Percentiles rank a stretch among this genome's conserved stretches.
Conservation (phyloP, 371 early-diverging fungal genomes). For the Lichtheimia ornata region DNA sequence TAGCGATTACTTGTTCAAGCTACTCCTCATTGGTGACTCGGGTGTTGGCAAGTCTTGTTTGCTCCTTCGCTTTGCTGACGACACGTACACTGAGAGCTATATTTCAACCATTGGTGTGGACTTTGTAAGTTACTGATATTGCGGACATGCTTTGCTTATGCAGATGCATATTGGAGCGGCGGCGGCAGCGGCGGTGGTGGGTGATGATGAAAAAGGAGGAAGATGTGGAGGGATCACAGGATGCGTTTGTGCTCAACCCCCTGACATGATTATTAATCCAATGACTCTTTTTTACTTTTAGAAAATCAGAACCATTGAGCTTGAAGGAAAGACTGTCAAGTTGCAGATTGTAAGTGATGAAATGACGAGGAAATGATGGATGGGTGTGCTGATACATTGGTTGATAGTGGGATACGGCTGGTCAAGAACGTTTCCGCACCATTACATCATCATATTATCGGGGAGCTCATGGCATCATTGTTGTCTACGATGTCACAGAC, state of each 20-base stretch:
- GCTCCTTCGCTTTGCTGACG: slow-evolving; percentile 97
- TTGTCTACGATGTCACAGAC: slow-evolving; percentile 99
- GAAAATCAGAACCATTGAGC: slow-evolving; percentile 99
- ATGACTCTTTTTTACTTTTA: slow-evolving; percentile 24
- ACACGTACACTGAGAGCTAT: slow-evolving; percentile 97
- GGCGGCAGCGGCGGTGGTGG: neutral
- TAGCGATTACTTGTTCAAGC: slow-evolving; percentile 98
- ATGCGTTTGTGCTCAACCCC: no score
- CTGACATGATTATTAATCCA: neutral
- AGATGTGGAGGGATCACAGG: no score
- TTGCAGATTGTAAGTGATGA: slow-evolving; percentile 88
- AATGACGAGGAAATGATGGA: neutral
- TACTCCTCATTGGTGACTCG: slow-evolving; percentile 98
- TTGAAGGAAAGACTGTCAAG: slow-evolving; percentile 98
- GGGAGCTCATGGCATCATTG: slow-evolving; percentile 97
- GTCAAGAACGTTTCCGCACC: slow-evolving; percentile 99
- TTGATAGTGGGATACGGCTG: slow-evolving; percentile 92
- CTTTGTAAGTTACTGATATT: slow-evolving; percentile 60
- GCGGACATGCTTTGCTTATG: neutral
- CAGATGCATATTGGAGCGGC: neutral
- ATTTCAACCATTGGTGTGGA: slow-evolving; percentile 99
- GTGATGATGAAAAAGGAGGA: no score
- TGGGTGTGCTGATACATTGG: neutral
- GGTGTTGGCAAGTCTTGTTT: slow-evolving; percentile 99
- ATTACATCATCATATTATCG: slow-evolving; percentile 96